phyloP scores from a whole-genome alignment of 352 stramenopile species.

The Globisporangium parvum region DNA sequence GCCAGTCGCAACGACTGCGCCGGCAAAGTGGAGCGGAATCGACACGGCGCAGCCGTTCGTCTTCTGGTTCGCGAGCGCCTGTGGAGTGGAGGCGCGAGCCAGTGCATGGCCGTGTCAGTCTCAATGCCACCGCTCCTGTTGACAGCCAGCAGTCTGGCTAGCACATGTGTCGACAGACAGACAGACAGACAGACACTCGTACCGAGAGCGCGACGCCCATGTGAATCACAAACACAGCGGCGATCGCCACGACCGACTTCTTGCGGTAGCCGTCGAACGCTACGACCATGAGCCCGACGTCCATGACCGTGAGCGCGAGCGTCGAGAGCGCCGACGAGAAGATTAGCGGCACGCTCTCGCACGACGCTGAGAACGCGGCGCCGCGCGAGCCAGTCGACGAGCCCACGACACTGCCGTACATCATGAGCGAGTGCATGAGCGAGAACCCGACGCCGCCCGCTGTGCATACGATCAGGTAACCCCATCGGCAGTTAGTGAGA shows the following conservation, averaged over 20 bases:
- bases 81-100: neutral
- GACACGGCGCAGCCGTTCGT: constrained; percentile 74
- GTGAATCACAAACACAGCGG: constrained; percentile 60
- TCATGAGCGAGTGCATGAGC: constrained; percentile 80
- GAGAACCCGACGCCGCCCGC: constrained; percentile 75
- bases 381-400: constrained; percentile 62
- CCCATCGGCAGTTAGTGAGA: neutral
- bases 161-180: neutral
- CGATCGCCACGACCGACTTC: constrained; percentile 35
- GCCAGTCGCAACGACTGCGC: constrained; percentile 36
- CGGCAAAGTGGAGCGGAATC: constrained; percentile 71
- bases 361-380: constrained; percentile 68
- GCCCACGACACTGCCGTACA: constrained; percentile 75
- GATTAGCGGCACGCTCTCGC: constrained; percentile 63
- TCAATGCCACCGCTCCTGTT: constrained; percentile 7
- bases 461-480: constrained; percentile 13
- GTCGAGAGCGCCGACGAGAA: constrained; percentile 64
- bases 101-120: neutral
- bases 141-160: neutral
- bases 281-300: constrained; percentile 79
- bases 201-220: constrained; percentile 72
- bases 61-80: constrained; percentile 69
- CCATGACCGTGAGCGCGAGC: constrained; percentile 65
- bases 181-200: too few species aligned
- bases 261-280: constrained; percentile 81